Percentiles rank a stretch among this genome's conserved stretches.
phyloP scores from a whole-genome alignment of 768 basidiomycete genomes.

The Dendrothele bispora region DNA sequence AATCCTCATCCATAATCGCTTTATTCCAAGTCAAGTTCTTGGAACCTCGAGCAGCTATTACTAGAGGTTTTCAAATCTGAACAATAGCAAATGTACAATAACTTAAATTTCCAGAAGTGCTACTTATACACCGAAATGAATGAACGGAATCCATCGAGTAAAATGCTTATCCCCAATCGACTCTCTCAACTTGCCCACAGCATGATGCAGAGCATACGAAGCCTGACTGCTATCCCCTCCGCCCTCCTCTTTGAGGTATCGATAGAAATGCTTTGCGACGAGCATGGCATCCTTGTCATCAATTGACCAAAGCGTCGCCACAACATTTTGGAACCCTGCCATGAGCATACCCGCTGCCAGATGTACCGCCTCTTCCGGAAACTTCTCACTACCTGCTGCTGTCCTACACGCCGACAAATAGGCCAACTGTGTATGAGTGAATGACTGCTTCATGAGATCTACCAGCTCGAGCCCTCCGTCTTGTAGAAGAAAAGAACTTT shows the following conservation, averaged over 20 bases:
- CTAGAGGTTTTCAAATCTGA: too few species aligned
- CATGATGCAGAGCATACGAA: slow-evolving; percentile 2
- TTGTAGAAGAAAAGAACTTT: slow-evolving; percentile 22
- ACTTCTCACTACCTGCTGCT: slow-evolving; percentile 23
- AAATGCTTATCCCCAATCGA: neutral
- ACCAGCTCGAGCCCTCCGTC: slow-evolving; percentile 17
- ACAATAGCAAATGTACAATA: too few species aligned
- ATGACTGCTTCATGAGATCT: slow-evolving; percentile 14
- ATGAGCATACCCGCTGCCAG: slow-evolving; percentile 37
- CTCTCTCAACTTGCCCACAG: slow-evolving; percentile 3
- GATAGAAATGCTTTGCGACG: slow-evolving; percentile 23
- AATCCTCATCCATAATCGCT: too few species aligned
- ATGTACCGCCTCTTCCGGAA: slow-evolving; percentile 36
- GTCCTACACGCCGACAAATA: slow-evolving; percentile 44
- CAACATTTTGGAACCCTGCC: slow-evolving; percentile 25
- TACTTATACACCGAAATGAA: slow-evolving; percentile 6
- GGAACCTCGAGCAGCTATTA: too few species aligned
- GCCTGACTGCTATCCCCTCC: neutral
- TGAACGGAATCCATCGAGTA: slow-evolving; percentile 7
- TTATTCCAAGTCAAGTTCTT: too few species aligned
- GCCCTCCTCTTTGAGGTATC: neutral
- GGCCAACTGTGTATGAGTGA: slow-evolving; percentile 25
- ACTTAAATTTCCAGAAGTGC: neutral
- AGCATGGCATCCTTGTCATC: slow-evolving; percentile 22
- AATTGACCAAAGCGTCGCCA: slow-evolving; percentile 35